Base-by-base conservation (phyloP, 1,284 basidiomycete genomes). In the Rugiboletus extremiorientalis region DNA sequence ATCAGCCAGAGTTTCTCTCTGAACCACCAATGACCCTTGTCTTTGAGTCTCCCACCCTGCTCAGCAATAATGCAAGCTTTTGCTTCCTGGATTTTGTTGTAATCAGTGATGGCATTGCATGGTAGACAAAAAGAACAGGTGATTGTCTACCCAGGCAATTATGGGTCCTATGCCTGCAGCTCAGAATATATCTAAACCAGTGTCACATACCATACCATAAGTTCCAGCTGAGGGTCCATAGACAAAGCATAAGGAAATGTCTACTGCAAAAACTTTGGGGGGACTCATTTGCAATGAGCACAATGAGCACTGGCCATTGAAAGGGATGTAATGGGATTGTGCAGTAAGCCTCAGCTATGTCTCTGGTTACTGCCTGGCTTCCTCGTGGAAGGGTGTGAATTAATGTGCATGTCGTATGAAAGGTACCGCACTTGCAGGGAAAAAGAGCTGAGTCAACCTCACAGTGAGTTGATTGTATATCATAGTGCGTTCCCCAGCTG, bases 171-270 rank as follows among this genome's bases (percentile, higher is more conserved):
- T 55, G 15, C 54, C 51, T 12, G 15, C 14, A 2, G 43, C 18
- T 18, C 10, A 4, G 5, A 60, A 9, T 0, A 61, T 61, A 16
- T 61, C 48, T 1, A 45, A 11, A 1, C 34, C 65, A 0, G 73
- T 73, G 60, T 79, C 75, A 1, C 52, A 66, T 0, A 77, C 31
- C n/a, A n/a, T 36, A 16, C 34, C 34, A 36, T 36, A 36, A 5
- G 34, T 36, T 36, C 34, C 14, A 36, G 7, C 8, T 11, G 34
- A 36, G 8, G 18, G 34, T 36, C 34, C 34, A 36, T 36, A 36
- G 18, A 6, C 14, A 15, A 36, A 36, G 34, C 34, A 36, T 11
- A 36, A 16, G 14, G 34, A 9, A 36, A 16, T 36, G 15, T 36
- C 34, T 11, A 36, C 34, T 11, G 34, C 34, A 36, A 36, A 36